phyloP scores from a whole-genome alignment of 2,329 filamentous ascomycete genomes.

The Apiospora phragmitis region DNA sequence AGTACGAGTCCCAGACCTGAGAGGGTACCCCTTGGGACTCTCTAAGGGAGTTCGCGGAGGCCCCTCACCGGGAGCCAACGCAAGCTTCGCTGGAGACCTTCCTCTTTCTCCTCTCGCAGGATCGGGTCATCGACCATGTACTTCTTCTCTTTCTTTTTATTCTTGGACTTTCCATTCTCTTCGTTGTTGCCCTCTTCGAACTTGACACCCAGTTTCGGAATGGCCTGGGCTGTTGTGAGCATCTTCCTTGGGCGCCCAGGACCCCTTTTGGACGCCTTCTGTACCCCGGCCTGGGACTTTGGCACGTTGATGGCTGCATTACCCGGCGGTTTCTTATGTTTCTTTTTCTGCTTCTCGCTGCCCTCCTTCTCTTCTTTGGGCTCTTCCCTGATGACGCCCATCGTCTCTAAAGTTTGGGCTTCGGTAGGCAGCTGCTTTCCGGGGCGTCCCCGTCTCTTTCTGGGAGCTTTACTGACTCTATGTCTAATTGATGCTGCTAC shows the following conservation, averaged over 20 bases:
- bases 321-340: not conserved
- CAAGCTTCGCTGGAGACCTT: not conserved
- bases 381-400: not conserved
- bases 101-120: not conserved
- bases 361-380: not conserved
- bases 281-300: not conserved
- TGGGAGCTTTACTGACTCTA: not conserved
- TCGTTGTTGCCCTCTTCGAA: not conserved
- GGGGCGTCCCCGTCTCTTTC: not conserved
- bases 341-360: not conserved
- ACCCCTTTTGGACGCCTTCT: not conserved
- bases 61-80: conserved; percentile 8
- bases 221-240: conserved; percentile 2
- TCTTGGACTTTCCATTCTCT: not conserved
- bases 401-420: not conserved
- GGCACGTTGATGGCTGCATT: not conserved
- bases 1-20: conserved; percentile 7
- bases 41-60: not conserved
- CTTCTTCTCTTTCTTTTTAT: not conserved
- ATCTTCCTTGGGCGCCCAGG: not conserved
- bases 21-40: not conserved
- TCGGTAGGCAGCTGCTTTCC: not conserved
- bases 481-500: not conserved
- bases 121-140: not conserved
- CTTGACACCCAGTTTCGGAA: not conserved